phyloP scores from a whole-genome alignment of 2,329 filamentous ascomycete genomes.

The Diaporthe velutina region DNA sequence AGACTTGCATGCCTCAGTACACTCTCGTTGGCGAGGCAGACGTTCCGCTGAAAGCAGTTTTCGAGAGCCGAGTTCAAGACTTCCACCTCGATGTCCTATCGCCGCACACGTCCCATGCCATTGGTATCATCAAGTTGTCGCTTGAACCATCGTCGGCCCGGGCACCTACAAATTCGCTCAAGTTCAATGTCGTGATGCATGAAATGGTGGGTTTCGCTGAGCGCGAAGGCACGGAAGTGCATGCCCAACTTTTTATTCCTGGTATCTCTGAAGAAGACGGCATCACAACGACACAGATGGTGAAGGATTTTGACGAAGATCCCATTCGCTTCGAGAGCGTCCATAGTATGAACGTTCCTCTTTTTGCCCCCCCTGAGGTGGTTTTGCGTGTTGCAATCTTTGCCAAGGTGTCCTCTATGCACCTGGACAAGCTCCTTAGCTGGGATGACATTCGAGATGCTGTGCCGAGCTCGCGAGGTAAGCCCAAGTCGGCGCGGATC shows the following conservation, averaged over 20 bases:
- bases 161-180: constrained; percentile 90
- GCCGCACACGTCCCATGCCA: constrained; percentile 89
- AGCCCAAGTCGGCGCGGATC: constrained; percentile 75
- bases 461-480: constrained; percentile 69
- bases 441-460: constrained; percentile 98
- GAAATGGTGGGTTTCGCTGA: constrained; percentile 95
- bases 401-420: constrained; percentile 90
- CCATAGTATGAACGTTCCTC: constrained; percentile 94
- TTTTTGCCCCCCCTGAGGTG: constrained; percentile 80
- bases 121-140: constrained; percentile 91
- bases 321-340: constrained; percentile 96
- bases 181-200: constrained; percentile 99
- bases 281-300: constrained; percentile 95
- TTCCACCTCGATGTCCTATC: constrained; percentile 92
- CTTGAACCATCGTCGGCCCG: constrained; percentile 94
- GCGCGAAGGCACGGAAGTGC: constrained; percentile 93
- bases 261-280: constrained; percentile 91
- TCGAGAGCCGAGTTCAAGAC: constrained; percentile 94
- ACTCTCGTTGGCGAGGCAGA: constrained; percentile 94
- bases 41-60: constrained; percentile 91
- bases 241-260: constrained; percentile 96
- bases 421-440: constrained; percentile 95
- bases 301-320: constrained; percentile 92
- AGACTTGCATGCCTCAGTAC: constrained; percentile 91
- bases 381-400: constrained; percentile 90